Conservation (phyloP, 2,329 filamentous ascomycete species). For the Arthrobotrys entomopaga region DNA sequence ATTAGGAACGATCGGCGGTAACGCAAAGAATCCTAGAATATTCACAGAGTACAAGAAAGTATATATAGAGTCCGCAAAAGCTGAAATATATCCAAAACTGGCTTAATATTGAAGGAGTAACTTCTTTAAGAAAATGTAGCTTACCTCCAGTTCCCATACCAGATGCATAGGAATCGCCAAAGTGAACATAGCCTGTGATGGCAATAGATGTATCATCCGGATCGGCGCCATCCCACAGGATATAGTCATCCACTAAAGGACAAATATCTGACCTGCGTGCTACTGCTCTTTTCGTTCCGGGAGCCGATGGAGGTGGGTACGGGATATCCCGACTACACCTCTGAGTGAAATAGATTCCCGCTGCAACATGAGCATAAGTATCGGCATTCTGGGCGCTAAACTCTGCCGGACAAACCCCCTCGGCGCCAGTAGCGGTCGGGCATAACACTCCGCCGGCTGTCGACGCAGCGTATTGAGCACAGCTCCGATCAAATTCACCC, state of each 20-base stretch:
- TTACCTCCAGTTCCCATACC: slow-evolving; percentile 2
- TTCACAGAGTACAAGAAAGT: slow-evolving; percentile 4
- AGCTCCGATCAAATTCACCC: background rate
- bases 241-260: slow-evolving; percentile 4
- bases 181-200: slow-evolving; percentile 4
- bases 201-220: slow-evolving; percentile 5
- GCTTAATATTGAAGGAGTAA: slow-evolving; percentile 4
- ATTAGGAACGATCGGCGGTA: background rate
- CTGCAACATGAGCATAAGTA: slow-evolving; percentile 6
- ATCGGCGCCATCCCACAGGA: slow-evolving; percentile 2
- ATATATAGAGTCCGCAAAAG: slow-evolving; percentile 4
- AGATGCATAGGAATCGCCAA: slow-evolving; percentile 5
- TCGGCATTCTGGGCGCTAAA: slow-evolving; percentile 2
- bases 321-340: slow-evolving; percentile 3
- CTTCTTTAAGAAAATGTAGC: slow-evolving; percentile 6
- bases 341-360: slow-evolving; percentile 5
- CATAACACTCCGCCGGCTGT: slow-evolving; percentile 1
- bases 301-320: slow-evolving; percentile 2
- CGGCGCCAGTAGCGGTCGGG: background rate
- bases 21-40: background rate
- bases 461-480: slow-evolving; percentile 2
- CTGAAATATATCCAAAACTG: slow-evolving; percentile 2
- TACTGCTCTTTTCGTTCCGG: slow-evolving; percentile 3
- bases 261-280: slow-evolving; percentile 1
- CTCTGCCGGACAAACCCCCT: background rate